A percentile compares a stretch with the other conserved stretches of the same genome.
Evolutionary conservation across 176 grass and related monocot species (phyloP).

Genomic region (Phragmites australis): DNA sequence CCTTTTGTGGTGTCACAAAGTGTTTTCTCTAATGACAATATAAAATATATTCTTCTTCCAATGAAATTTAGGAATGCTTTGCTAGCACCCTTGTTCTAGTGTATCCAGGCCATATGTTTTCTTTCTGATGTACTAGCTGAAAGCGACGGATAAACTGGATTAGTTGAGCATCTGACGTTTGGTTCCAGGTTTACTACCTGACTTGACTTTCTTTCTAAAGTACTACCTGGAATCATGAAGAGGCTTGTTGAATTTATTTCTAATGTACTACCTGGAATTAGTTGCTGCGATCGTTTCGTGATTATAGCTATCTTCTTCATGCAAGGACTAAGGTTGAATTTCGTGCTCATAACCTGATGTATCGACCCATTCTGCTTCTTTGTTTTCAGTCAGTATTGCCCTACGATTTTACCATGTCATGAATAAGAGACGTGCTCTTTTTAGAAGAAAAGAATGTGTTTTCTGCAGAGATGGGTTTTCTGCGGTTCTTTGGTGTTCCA

Average conservation of each 20-base stretch:
- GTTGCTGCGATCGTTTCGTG: not conserved
- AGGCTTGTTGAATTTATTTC: not conserved
- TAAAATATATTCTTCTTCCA: not conserved
- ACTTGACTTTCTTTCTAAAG: not conserved
- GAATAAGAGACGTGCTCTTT: too few relatives aligned
- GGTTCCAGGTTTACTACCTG: not conserved
- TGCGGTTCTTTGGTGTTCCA: not conserved
- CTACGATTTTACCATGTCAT: not conserved
- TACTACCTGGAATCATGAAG: too few relatives aligned
- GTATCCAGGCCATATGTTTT: not conserved
- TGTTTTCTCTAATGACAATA: conserved; percentile 19
- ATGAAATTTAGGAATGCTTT: not conserved
- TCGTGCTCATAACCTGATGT: not conserved
- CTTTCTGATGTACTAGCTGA: too few relatives aligned
- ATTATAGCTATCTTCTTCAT: not conserved
- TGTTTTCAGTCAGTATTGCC: not conserved
- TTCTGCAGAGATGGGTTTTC: not conserved
- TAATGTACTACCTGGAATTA: not conserved
- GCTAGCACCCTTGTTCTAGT: not conserved
- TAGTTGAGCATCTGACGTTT: not conserved
- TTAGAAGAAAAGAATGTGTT: too few relatives aligned
- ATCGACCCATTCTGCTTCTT: not conserved
- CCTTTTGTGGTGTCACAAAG: not conserved
- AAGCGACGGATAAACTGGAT: not conserved
- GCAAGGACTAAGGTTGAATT: not conserved